A percentile compares a stretch with the other conserved stretches of the same genome.
Conservation (phyloP, 306 rosid genomes). For the Medicago lupulina region DNA sequence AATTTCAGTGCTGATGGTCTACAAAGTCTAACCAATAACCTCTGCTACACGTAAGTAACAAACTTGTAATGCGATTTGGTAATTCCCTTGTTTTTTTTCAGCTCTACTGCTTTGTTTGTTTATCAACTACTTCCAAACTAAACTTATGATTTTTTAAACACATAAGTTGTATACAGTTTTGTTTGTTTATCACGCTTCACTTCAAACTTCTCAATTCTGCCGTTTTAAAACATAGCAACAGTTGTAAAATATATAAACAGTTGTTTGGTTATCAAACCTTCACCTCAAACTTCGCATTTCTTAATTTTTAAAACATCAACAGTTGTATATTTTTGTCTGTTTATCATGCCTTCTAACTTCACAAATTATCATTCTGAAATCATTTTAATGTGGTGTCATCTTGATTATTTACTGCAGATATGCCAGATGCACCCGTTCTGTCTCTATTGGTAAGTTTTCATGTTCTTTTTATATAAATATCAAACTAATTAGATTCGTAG, state of each 20-base stretch:
- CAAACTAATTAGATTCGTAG: background rate
- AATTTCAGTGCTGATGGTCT: conserved; percentile 88
- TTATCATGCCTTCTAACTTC: background rate
- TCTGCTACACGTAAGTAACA: conserved; percentile 87
- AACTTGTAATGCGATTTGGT: background rate
- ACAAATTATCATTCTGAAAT: background rate
- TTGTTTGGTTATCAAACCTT: too few relatives aligned
- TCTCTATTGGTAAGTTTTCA: conserved; percentile 80
- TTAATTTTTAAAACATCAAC: too few relatives aligned
- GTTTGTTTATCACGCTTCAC: too few relatives aligned
- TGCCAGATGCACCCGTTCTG: conserved; percentile 95
- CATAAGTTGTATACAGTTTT: too few relatives aligned
- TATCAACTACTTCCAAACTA: too few relatives aligned
- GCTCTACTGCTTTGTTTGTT: background rate
- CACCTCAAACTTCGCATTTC: background rate
- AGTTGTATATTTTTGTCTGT: too few relatives aligned
- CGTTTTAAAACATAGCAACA: too few relatives aligned
- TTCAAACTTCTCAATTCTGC: background rate
- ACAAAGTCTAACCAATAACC: conserved; percentile 83
- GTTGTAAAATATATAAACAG: too few relatives aligned
- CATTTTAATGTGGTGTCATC: background rate
- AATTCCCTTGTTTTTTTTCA: background rate
- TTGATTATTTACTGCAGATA: conserved; percentile 55
- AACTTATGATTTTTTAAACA: too few relatives aligned
- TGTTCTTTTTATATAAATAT: background rate